phyloP scores from a whole-genome alignment of 1,284 basidiomycete species.

The Malassezia yamatoensis region DNA sequence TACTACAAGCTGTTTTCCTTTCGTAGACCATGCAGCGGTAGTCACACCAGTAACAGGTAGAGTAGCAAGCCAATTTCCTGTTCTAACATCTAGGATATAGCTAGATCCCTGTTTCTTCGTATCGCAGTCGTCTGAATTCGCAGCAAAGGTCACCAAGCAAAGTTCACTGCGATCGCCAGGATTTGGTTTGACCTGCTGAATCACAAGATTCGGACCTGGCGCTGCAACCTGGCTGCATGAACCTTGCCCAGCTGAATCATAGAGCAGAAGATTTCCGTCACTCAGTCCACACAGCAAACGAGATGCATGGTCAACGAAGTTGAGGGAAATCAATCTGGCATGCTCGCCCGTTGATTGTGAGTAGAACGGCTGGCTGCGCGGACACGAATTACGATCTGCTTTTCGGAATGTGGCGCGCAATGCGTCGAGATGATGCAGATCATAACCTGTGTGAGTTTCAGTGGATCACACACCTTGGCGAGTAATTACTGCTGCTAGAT shows the following conservation, averaged over 20 bases:
- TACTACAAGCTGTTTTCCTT: constrained; percentile 72
- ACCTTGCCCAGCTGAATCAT: not conserved
- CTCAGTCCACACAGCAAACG: constrained; percentile 1
- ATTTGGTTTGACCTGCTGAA: constrained; percentile 49
- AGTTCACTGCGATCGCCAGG: constrained; percentile 49
- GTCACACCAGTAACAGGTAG: constrained; percentile 20
- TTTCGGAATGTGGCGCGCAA: constrained; percentile 1
- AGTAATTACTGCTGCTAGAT: constrained; percentile 1
- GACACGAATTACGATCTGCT: constrained; percentile 17
- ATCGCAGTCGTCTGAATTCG: constrained; percentile 20
- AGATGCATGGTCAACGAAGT: constrained; percentile 2
- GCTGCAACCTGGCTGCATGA: not conserved
- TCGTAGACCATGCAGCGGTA: constrained; percentile 69
- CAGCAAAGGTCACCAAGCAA: constrained; percentile 48
- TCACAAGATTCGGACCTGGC: not conserved
- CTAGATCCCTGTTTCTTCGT: constrained; percentile 1
- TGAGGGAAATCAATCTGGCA: not conserved
- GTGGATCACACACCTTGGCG: not conserved
- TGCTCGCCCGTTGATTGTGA: not conserved
- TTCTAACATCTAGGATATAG: constrained; percentile 23
- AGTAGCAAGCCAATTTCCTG: constrained; percentile 22
- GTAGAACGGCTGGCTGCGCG: not conserved
- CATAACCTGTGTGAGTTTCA: not conserved
- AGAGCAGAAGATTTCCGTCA: not conserved
- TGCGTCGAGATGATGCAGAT: not conserved